Evolutionary conservation across 257 asterid species (phyloP).

Genomic region (Ajuga chamaepitys): DNA sequence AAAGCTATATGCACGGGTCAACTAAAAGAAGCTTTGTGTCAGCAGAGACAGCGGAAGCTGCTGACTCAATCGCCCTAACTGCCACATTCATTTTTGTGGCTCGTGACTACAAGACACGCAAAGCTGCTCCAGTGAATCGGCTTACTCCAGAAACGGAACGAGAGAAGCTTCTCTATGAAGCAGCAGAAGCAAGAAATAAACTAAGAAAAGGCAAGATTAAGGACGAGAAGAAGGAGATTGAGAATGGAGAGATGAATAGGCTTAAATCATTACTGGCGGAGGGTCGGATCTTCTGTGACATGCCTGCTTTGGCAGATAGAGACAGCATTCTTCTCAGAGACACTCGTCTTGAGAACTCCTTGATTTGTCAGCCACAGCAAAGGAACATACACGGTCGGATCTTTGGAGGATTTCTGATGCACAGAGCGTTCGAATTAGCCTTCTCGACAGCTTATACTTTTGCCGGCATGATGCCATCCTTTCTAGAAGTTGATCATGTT

Average conservation of each 20-base stretch:
- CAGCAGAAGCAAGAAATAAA: conserved; percentile 67
- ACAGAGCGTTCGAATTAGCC: conserved; percentile 83
- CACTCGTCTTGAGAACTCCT: conserved; percentile 82
- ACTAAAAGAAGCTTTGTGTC: conserved; percentile 8
- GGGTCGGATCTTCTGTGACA: conserved; percentile 91
- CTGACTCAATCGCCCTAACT: conserved; percentile 62
- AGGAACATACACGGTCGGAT: conserved; percentile 95
- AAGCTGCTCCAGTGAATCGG: conserved; percentile 83
- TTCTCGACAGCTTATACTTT: conserved; percentile 83
- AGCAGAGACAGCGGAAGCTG: conserved; percentile 35
- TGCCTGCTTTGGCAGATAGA: conserved; percentile 95
- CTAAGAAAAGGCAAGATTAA: conserved; percentile 58
- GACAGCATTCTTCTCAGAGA: conserved; percentile 90
- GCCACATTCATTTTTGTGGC: conserved; percentile 98
- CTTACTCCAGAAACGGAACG: conserved; percentile 57
- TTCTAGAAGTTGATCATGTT: conserved; percentile 91
- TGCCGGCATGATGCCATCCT: conserved; percentile 95
- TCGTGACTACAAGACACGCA: conserved; percentile 80
- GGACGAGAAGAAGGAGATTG: conserved; percentile 36
- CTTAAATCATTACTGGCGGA: conserved; percentile 58
- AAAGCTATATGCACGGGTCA: conserved; percentile 1
- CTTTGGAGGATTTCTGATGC: conserved; percentile 95
- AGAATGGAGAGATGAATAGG: conserved; percentile 51
- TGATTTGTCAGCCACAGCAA: conserved; percentile 98
- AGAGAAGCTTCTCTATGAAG: conserved; percentile 63